phyloP scores from a whole-genome alignment of 352 stramenopile species.

The Blastocystis sp. region DNA sequence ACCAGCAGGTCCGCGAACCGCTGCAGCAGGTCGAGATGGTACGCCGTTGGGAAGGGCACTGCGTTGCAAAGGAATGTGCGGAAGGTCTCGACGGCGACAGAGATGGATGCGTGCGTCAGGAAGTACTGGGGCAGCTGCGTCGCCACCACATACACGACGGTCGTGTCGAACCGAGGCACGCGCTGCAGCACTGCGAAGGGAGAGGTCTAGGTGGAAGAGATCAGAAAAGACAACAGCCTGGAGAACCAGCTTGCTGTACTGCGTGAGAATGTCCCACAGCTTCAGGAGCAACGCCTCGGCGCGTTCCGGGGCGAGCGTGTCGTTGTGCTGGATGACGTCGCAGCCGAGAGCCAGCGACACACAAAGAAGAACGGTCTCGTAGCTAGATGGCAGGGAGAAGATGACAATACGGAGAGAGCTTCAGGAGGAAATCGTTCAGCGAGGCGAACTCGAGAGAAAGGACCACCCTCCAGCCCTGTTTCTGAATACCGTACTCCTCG shows the following conservation, averaged over 20 bases:
- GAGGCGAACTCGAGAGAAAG: not conserved
- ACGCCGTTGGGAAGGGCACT: not conserved
- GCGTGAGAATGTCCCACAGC: not conserved
- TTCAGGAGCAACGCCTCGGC: not conserved
- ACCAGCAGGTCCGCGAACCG: not conserved
- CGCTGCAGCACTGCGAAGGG: not conserved
- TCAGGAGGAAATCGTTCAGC: not conserved
- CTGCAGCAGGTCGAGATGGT: not conserved
- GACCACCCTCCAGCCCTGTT: not conserved
- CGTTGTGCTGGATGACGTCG: not conserved
- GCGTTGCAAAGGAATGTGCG: not conserved
- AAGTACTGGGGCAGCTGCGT: not conserved
- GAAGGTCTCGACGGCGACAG: not conserved
- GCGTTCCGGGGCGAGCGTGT: not conserved
- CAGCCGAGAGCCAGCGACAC: not conserved
- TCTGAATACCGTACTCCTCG: not conserved
- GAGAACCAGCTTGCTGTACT: not conserved
- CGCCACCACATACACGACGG: not conserved
- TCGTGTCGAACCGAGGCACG: not conserved
- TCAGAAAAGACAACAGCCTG: not conserved
- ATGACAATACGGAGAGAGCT: not conserved
- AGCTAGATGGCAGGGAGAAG: not conserved
- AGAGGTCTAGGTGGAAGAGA: not conserved
- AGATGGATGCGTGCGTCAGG: not conserved
- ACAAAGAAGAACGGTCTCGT: not conserved